Evolutionary conservation across 2,329 filamentous ascomycete species (phyloP).

Genomic region (Samsoniella hepiali): DNA sequence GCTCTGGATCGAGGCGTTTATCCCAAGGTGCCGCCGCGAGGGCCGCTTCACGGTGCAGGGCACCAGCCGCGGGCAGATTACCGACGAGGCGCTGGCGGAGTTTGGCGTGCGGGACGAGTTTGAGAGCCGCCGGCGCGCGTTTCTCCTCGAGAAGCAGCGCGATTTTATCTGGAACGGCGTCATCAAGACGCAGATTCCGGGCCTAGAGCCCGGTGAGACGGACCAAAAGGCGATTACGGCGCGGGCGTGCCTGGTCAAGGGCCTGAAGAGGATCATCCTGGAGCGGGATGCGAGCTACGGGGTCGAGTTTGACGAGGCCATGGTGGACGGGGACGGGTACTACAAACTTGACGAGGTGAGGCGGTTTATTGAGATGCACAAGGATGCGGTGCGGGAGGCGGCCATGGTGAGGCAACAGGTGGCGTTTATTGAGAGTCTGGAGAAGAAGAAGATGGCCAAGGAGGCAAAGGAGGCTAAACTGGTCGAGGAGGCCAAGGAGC

Average conservation of each 20-base stretch:
- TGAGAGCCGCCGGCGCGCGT: slow-evolving; percentile 38
- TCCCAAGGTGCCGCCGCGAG: slow-evolving; percentile 48
- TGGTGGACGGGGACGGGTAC: slow-evolving; percentile 39
- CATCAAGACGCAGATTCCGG: slow-evolving; percentile 39
- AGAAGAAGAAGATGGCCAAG: slow-evolving; percentile 1
- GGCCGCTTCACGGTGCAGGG: slow-evolving; percentile 32
- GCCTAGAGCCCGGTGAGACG: slow-evolving; percentile 22
- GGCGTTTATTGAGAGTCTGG: slow-evolving; percentile 15
- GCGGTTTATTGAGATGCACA: slow-evolving; percentile 40
- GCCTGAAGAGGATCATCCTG: slow-evolving; percentile 50
- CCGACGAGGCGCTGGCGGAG: slow-evolving; percentile 48
- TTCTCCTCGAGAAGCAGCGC: slow-evolving; percentile 38
- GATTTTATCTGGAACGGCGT: slow-evolving; percentile 44
- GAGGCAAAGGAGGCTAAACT: background rate
- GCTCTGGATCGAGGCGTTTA: slow-evolving; percentile 60
- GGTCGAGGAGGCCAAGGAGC: background rate
- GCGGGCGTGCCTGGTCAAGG: slow-evolving; percentile 37
- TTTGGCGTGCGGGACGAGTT: slow-evolving; percentile 51
- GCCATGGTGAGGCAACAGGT: slow-evolving; percentile 30
- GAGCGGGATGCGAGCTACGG: slow-evolving; percentile 41
- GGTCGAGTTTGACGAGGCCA: slow-evolving; percentile 24
- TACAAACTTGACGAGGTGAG: slow-evolving; percentile 42
- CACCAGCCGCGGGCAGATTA: slow-evolving; percentile 43
- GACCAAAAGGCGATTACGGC: slow-evolving; percentile 28
- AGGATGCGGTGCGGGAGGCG: slow-evolving; percentile 36